Evolutionary conservation across 73 alveolate genomes (phyloP), one percentile per base, ranked within the genome.

Genomic region (Tetrahymena elliotti): DNA sequence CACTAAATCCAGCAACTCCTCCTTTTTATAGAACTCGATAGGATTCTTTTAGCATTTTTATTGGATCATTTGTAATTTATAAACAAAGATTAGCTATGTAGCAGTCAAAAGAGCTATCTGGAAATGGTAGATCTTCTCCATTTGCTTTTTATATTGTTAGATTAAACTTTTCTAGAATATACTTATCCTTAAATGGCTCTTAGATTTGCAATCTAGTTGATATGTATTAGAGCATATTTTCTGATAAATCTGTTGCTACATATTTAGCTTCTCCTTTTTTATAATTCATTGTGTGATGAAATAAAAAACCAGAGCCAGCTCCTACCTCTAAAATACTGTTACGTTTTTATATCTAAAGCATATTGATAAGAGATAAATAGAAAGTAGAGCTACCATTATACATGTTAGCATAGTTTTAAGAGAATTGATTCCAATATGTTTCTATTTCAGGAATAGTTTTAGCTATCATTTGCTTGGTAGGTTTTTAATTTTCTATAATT

Each of bases 71-170:
- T 52, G 96, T 98, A 22, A 96, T 16, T 97, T 93, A 53, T 84
- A 97, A 93, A 31, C 98, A 95, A 20, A 97, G 93, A 94, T 95
- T 96, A 10, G 99, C 96, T 34, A 97, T 27, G 83, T 97, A 97
- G 83, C 97, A 93, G 39, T 97, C 98, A 53, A 94, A 95, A 41
- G 93, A 38, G 10, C 84, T 53, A 83, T 94, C 97, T 10, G 94
- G 93, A 93, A 93, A 97, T 24, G 98, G 98, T 22, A 97, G 95
- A 22, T 84, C 33, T 82, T 97, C 98, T 52, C 93, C 96, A 83
- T 97, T 96, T 4, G 88, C 88, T 31, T 68, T 68, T 10, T 68
- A 3, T 4, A 68, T 68, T 2, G 88, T 68, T 31, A 68, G n/a
- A 68, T 68, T 68, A 31, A 22, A 68, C 0, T 10, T 27, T 68